Evolutionary conservation across 805 yeast species (phyloP), one percentile per base, ranked within the genome.

Genomic region (Candida glaebosa): DNA sequence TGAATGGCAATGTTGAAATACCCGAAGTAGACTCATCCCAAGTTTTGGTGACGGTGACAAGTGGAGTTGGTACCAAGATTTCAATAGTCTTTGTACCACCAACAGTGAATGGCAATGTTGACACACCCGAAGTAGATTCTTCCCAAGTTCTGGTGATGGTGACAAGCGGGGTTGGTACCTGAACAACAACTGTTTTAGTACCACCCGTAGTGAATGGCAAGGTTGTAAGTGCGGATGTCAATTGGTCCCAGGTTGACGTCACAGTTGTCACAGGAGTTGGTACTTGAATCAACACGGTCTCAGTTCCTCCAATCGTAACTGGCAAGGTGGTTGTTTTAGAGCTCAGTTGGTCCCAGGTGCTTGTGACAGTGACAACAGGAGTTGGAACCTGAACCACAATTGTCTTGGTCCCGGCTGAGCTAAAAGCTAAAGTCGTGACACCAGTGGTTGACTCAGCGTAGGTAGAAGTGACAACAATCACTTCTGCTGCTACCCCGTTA

Each of bases 61-160:
- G n/a, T 15, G 54, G 57, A 45, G 32, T 8, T 41, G 44, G 33
- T 5, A 19, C 49, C 17, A 46, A 47, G 9, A 50, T 37, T 4
- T 37, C 36, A 10, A 41, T 34, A 24, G 31, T 24, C n/a, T 35
- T 20, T 24, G 31, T n/a, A 6, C 31, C 38, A 35, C 31, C 18
- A 35, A 19, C 16, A 3, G 53, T 44, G 34, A 14, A 32, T 14
- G 34, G 31, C 14, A 28, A 28, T 5, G 31, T 28, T 28, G 31
- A 6, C 9, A 16, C 14, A 28, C 12, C 31, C n/a, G 31, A 10
- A 16, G 16, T 28, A 10, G 31, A 28, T 28, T 10, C 16, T 10
- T 28, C 31, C 31, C 31, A 28, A 5, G 31, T 28, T 10, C 12
- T 28, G 16, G 38, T 35, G 5, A 20, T 24, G 15, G 31, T 14